phyloP scores from a whole-genome alignment of 2,329 filamentous ascomycete species.

The Aaosphaeria pasadenensis region DNA sequence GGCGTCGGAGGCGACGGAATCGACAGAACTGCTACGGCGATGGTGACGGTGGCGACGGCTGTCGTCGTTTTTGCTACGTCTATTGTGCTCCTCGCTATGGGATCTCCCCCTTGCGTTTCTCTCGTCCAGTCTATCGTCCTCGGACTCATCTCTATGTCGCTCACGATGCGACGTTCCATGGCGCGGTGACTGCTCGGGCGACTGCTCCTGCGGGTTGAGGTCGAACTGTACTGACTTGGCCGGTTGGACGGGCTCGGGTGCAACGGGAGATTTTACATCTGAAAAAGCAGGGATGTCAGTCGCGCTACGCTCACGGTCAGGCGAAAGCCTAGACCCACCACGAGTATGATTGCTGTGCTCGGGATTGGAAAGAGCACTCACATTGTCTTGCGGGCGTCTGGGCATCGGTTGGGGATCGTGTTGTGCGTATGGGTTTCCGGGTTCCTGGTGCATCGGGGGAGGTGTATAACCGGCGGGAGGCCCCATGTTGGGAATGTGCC shows the following conservation, averaged over 20 bases:
- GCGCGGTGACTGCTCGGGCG: conserved; percentile 5
- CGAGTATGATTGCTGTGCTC: conserved; percentile 23
- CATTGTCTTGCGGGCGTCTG: conserved; percentile 44
- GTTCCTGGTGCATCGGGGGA: conserved; percentile 18
- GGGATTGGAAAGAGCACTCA: conserved; percentile 44
- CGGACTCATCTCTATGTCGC: conserved; percentile 6
- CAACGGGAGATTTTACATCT: conserved; percentile 20
- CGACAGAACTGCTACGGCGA: conserved; percentile 19
- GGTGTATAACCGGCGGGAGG: conserved; percentile 24
- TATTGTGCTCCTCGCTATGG: conserved; percentile 6
- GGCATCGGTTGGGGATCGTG: conserved; percentile 30
- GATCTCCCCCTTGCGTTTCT: conserved; percentile 4
- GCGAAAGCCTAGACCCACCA: conserved; percentile 34
- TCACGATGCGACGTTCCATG: conserved; percentile 4
- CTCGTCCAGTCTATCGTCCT: conserved; percentile 11
- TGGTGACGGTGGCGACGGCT: not conserved
- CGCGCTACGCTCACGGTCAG: conserved; percentile 13
- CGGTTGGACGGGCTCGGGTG: conserved; percentile 11
- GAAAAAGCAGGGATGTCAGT: conserved; percentile 10
- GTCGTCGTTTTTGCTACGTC: conserved; percentile 2
- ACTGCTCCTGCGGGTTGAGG: conserved; percentile 25
- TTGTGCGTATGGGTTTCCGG: conserved; percentile 17
- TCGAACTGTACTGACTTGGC: conserved; percentile 40
- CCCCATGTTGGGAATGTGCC: not conserved
- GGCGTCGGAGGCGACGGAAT: conserved; percentile 24